Evolutionary conservation across 257 asterid species (phyloP).

Genomic region (Penstemon eatonii): DNA sequence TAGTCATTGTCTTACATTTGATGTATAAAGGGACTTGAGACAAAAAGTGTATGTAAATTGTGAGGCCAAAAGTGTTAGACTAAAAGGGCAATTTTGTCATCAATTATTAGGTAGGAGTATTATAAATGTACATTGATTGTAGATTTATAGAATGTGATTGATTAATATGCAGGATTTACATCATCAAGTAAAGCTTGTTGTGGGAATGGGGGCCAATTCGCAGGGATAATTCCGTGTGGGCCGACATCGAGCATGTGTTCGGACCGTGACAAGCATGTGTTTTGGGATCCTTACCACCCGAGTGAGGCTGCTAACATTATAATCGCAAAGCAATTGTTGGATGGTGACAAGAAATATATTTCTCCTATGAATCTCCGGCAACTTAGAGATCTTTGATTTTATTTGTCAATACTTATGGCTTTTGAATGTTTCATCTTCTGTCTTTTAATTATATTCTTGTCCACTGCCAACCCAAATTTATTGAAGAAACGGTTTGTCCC

Average conservation of each 20-base stretch:
- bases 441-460: not conserved
- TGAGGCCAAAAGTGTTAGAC: no score
- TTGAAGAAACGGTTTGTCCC: no score
- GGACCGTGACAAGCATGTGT: conserved; percentile 70
- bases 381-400: conserved; percentile 67
- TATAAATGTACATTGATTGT: not conserved
- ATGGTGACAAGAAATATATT: conserved; percentile 61
- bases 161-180: conserved; percentile 52
- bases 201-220: conserved; percentile 83
- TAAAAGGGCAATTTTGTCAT: no score
- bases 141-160: not conserved
- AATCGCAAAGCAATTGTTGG: conserved; percentile 74
- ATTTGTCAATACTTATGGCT: not conserved
- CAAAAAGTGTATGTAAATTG: no score
- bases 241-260: conserved; percentile 79
- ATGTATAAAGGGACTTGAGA: no score
- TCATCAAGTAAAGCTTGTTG: conserved; percentile 77
- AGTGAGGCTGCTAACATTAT: conserved; percentile 85
- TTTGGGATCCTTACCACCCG: conserved; percentile 96
- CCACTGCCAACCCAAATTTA: not conserved
- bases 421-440: no score
- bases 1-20: no score
- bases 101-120: no score
- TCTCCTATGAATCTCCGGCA: conserved; percentile 70
- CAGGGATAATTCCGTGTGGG: conserved; percentile 90